Percentiles rank a stretch among this genome's conserved stretches.
Conservation (phyloP, 805 yeast species). For the Wickerhamomyces hampshirensis region DNA sequence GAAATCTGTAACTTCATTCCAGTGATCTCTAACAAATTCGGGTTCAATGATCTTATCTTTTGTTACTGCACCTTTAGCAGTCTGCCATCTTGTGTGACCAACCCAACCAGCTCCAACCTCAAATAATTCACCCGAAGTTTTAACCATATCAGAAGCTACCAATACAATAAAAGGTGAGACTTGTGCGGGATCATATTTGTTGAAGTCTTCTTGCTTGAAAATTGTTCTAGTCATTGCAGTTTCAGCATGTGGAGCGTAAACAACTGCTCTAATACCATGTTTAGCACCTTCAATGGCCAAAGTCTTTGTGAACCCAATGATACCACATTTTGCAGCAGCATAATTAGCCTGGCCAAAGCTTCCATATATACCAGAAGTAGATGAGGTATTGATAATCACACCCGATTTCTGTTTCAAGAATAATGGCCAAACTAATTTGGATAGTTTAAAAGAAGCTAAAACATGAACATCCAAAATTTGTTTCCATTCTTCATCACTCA, state of each 20-base stretch:
- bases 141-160: conserved; percentile 67
- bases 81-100: conserved; percentile 92
- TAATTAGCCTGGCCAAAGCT: conserved; percentile 97
- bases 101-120: conserved; percentile 98
- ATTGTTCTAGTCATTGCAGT: conserved; percentile 94
- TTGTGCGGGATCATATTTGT: conserved; percentile 78
- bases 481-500: conserved; percentile 82
- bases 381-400: conserved; percentile 80
- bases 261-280: conserved; percentile 67
- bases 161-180: conserved; percentile 88
- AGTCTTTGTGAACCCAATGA: conserved; percentile 79
- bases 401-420: conserved; percentile 77
- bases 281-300: conserved; percentile 89
- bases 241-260: conserved; percentile 96
- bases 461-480: conserved; percentile 78
- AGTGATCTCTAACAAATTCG: conserved; percentile 66
- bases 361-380: conserved; percentile 96
- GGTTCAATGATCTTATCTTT: conserved; percentile 42
- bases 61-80: conserved; percentile 78
- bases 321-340: conserved; percentile 88
- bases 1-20: conserved; percentile 67
- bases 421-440: conserved; percentile 91
- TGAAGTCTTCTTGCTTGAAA: conserved; percentile 73
- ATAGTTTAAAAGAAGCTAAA: conserved; percentile 72
- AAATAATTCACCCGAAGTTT: conserved; percentile 72